Evolutionary conservation across 108 stramenopile species (phyloP), one percentile per base, ranked within the genome.

Genomic region (Cylindrotheca fusiformis): DNA sequence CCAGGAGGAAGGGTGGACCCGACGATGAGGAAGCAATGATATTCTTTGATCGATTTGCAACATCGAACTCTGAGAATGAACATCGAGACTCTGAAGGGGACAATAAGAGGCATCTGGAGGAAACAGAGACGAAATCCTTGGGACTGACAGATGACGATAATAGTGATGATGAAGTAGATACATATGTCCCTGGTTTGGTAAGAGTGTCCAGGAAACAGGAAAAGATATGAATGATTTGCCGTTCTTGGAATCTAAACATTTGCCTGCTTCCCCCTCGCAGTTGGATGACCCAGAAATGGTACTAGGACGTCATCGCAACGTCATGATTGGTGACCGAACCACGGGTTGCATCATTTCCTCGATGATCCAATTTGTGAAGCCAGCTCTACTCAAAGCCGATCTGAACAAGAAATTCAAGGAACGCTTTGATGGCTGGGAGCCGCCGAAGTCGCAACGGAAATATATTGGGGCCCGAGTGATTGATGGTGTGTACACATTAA

Each of bases 331-430:
- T 24, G 91, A 91, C 66, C 81, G 82, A 25, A 69, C 72, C 8
- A 81, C 78, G 0, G 95, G 95, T 17, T 82, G 81, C 6, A 88
- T 96, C 24, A 77, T 94, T 20, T 83, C 85, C 2, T 93, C 91
- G 4, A 91, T 84, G 0, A 94, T 96, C 52, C 89, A 82, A 58
- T 96, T 91, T 85, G 92, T 92, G 10, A 84, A 90, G 49, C 90
- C 91, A 48, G 69, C 72, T 19, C 74, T 89, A 14, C 67, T 97
- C 23, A 97, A 97, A 71, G 85, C 88, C 14, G 93, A 95, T 29
- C 69, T 97, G 6, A 97, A 97, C 72, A 87, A 91, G 55, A 86
- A 96, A 74, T 97, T 97, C 70, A 74, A 91, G 12, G 95, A 96
- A 30, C 78, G 89, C 3, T 94, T 94, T 80, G 93, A 94, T 72